Evolutionary conservation across 257 asterid genomes (phyloP).

Genomic region (Jasminum sambac): DNA sequence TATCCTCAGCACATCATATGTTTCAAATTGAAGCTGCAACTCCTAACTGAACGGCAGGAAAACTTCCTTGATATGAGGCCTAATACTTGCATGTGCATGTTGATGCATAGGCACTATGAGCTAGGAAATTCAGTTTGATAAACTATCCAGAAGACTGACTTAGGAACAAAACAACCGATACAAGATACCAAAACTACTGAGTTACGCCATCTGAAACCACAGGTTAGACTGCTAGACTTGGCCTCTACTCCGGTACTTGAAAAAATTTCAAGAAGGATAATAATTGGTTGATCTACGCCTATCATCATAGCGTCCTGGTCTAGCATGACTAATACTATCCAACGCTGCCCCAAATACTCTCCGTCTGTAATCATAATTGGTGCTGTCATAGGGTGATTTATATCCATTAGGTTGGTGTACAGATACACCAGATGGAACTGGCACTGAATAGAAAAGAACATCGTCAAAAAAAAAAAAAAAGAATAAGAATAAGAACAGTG

Average conservation of each 20-base stretch:
- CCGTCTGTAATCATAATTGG: conserved; percentile 55
- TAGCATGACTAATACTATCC: conserved; percentile 55
- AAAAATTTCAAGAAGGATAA: conserved; percentile 37
- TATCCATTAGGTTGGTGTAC: conserved; percentile 59
- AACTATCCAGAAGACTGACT: neutral
- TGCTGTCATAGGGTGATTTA: conserved; percentile 61
- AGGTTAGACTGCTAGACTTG: conserved; percentile 31
- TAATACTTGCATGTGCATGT: neutral
- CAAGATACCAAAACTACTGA: neutral
- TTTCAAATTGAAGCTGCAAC: neutral
- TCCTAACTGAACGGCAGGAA: neutral
- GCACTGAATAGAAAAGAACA: conserved; percentile 45
- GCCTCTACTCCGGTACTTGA: conserved; percentile 30
- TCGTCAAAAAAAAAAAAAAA: conserved; percentile 41
- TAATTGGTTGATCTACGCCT: conserved; percentile 40
- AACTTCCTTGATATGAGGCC: conserved; percentile 22
- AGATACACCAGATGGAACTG: conserved; percentile 59
- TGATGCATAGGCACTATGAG: neutral
- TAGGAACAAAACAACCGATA: neutral
- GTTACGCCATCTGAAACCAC: conserved; percentile 1
- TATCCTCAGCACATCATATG: conserved; percentile 4
- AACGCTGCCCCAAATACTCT: conserved; percentile 66
- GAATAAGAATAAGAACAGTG: conserved; percentile 22
- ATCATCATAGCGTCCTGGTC: conserved; percentile 67
- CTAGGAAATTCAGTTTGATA: neutral